Conservation (phyloP, 345 rosid species). For the Eucalyptus pauciflora region DNA sequence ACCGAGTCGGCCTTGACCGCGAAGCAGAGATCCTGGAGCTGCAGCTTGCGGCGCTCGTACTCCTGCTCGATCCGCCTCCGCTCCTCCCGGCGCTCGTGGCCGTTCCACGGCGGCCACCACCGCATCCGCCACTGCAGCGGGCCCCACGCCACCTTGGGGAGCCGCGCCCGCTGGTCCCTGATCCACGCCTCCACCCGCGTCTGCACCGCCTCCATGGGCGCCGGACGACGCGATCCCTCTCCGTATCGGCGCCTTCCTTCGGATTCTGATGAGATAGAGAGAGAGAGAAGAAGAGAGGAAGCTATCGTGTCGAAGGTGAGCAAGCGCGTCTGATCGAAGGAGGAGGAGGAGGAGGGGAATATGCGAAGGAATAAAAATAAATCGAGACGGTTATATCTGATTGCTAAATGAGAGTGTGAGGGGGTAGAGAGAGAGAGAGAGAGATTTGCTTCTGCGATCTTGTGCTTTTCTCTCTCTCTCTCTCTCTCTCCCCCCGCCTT, state of each 20-base stretch:
- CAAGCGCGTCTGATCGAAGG: neutral
- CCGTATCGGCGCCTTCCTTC: neutral
- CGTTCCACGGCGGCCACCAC: constrained; percentile 75
- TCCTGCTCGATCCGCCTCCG: constrained; percentile 63
- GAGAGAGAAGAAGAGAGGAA: neutral
- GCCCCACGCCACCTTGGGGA: constrained; percentile 69
- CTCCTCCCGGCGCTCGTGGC: constrained; percentile 27
- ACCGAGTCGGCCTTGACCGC: constrained; percentile 77
- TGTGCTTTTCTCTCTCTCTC: neutral
- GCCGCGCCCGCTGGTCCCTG: constrained; percentile 70
- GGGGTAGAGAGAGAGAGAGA: neutral
- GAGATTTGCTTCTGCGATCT: neutral
- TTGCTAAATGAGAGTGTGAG: neutral
- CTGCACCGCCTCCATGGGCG: constrained; percentile 52
- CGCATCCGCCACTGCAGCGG: constrained; percentile 63
- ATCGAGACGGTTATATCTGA: neutral
- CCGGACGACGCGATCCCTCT: neutral
- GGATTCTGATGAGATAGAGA: neutral
- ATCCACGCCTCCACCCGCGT: constrained; percentile 80
- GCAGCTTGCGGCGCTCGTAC: constrained; percentile 60
- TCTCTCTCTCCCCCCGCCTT: neutral
- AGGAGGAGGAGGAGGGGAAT: neutral
- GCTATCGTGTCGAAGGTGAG: neutral
- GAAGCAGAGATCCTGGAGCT: constrained; percentile 69
- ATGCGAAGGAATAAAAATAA: neutral